Evolutionary conservation across 257 asterid species (phyloP), one percentile per base, ranked within the genome.

Genomic region (Rehmannia glutinosa): DNA sequence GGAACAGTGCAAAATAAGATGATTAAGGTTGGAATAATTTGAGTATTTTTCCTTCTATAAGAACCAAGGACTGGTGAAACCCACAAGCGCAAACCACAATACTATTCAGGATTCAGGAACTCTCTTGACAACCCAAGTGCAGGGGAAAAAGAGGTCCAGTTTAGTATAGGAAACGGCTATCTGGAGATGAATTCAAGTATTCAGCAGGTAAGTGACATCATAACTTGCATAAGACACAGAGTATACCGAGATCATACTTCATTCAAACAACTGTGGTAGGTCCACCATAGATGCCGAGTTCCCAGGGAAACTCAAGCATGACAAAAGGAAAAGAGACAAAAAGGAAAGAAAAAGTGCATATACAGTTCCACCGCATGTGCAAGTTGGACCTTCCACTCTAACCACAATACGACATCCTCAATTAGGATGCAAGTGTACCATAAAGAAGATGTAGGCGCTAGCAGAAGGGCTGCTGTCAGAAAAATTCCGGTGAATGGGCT

Each of bases 241-340:
- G 55, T 49, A 7, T 6, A 49, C 25, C 55, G 17, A 49, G 19
- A 8, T 49, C n/a, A 10, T 19, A 12, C 30, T 49, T 20, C 55
- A 20, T 12, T 20, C 30, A 20, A 49, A 49, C 20, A 49, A 11
- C 53, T 46, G 8, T 17, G 3, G 53, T 46, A 24, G 12, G n/a
- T n/a, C n/a, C n/a, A 42, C 21, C 16, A 25, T 46, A 27, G 30
- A 62, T 42, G 25, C 20, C 25, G 20, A n/a, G 24, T 23, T 60
- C 66, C 19, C 66, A 60, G 38, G 59, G 30, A 25, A 53, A 53
- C 39, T 20, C 55, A 49, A 49, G 55, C 55, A 49, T 8, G 55
- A 8, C 24, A 49, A 28, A 20, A 49, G 30, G 25, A 17, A 47
- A 47, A 17, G 54, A 49, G 30, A 20, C 55, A 49, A 49, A 19